phyloP scores from a whole-genome alignment of 345 rosid genomes.

The Populus ilicifolia region DNA sequence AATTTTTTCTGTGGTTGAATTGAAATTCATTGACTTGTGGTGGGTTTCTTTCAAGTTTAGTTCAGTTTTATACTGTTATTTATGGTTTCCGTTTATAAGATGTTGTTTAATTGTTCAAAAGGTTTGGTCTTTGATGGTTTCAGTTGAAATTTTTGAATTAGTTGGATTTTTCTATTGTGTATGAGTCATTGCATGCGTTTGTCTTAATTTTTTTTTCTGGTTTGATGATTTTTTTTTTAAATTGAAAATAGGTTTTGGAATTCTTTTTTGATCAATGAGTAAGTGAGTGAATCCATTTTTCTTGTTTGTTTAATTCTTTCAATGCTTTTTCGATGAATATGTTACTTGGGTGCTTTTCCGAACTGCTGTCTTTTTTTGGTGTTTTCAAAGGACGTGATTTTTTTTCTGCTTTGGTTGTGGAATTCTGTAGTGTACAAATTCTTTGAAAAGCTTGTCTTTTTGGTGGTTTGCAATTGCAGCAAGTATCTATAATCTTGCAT shows the following conservation, averaged over 20 bases:
- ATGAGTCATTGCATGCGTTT: neutral
- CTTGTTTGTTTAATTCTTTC: too few relatives aligned
- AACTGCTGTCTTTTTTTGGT: neutral
- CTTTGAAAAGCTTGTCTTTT: neutral
- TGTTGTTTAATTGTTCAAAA: neutral
- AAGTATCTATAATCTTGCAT: neutral
- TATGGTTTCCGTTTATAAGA: neutral
- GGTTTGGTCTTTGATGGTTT: neutral
- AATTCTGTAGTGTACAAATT: neutral
- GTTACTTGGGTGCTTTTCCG: neutral
- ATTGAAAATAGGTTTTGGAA: neutral
- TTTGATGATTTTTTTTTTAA: neutral
- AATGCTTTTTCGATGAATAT: too few relatives aligned
- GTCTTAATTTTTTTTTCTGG: neutral
- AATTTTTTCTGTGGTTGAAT: neutral
- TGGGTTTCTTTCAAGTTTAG: too few relatives aligned
- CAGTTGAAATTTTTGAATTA: neutral
- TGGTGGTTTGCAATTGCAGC: neutral
- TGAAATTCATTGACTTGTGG: neutral
- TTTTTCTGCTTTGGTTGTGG: neutral
- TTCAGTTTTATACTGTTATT: neutral
- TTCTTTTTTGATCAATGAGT: too few relatives aligned
- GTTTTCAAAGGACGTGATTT: too few relatives aligned
- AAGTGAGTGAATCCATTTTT: too few relatives aligned
- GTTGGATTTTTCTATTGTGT: neutral